Percentiles rank a stretch among this genome's conserved stretches.
These are phyloP conservation scores for Chrysochromulina parva DNA, from an alignment of 78 protist species.

Conservation along the genomic window DNA sequence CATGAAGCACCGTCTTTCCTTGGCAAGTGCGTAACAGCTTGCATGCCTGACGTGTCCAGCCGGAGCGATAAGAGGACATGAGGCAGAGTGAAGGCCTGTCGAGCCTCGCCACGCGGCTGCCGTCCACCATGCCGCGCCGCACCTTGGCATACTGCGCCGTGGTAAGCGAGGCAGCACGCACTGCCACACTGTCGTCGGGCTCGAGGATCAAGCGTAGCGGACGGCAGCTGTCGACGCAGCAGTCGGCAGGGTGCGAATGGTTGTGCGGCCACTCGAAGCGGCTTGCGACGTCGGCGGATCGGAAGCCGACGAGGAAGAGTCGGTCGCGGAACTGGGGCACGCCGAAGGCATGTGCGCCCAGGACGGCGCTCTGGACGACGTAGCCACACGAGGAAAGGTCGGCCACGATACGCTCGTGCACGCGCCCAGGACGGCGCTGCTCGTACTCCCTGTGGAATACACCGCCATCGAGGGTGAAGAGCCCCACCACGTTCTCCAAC, in stretches of 20 bases:
- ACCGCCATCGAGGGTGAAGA: background rate
- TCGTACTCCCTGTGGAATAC: no score
- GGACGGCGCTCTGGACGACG: background rate
- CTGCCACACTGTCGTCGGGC: background rate
- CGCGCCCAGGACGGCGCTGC: background rate
- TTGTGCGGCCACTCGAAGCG: background rate
- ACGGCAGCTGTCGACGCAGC: no score
- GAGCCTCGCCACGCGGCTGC: no score
- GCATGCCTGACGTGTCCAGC: no score
- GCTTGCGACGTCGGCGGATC: background rate
- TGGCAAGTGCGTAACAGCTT: no score
- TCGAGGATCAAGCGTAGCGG: background rate
- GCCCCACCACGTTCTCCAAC: background rate
- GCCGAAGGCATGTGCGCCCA: background rate
- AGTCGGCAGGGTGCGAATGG: no score
- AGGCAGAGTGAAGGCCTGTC: no score
- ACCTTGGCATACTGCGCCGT: background rate
- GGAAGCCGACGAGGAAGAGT: background rate
- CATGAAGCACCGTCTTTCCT: no score
- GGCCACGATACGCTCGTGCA: background rate
- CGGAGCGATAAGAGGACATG: no score
- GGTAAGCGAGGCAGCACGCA: background rate
- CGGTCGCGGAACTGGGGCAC: slow-evolving; percentile 22
- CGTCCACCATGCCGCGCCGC: background rate
- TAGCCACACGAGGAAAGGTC: background rate